These are phyloP conservation scores for Closterium sp. DNA, from an alignment of 139 green algal genomes.

Conservation along the genomic window DNA sequence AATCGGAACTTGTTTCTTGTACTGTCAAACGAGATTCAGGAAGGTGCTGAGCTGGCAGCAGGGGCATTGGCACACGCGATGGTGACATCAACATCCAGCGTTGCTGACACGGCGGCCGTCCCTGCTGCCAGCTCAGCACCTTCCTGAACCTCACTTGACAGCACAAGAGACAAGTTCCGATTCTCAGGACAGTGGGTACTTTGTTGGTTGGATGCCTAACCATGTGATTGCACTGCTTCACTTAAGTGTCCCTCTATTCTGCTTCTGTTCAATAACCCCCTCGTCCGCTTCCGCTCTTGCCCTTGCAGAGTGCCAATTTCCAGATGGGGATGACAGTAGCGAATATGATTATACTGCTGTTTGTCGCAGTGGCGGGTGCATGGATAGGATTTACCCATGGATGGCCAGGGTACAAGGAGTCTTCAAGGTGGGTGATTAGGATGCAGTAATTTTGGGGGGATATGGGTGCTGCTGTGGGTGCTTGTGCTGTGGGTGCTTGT, in stretches of 20 bases:
- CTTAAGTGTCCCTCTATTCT: neutral
- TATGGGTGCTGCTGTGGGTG: neutral
- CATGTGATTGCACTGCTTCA: no score
- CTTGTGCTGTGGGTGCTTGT: neutral
- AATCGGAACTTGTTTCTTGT: no score
- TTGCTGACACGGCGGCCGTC: no score
- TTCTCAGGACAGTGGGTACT: no score
- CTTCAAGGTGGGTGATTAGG: neutral
- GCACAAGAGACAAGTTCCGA: no score
- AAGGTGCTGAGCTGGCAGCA: no score
- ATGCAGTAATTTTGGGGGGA: neutral
- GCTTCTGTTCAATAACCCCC: neutral
- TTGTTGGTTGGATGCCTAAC: no score
- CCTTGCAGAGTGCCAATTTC: slow-evolving; percentile 26
- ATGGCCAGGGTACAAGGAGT: slow-evolving; percentile 35
- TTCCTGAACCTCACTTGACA: no score
- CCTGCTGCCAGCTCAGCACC: no score
- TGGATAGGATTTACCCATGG: slow-evolving; percentile 14
- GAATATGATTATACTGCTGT: slow-evolving; percentile 26
- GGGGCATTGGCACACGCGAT: no score
- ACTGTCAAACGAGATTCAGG: no score
- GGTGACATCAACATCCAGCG: no score
- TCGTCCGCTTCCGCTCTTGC: neutral
- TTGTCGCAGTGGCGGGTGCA: slow-evolving; percentile 28
- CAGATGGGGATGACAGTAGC: slow-evolving; percentile 8